Evolutionary conservation across 345 rosid species (phyloP).

Genomic region (Ceriops zippeliana): DNA sequence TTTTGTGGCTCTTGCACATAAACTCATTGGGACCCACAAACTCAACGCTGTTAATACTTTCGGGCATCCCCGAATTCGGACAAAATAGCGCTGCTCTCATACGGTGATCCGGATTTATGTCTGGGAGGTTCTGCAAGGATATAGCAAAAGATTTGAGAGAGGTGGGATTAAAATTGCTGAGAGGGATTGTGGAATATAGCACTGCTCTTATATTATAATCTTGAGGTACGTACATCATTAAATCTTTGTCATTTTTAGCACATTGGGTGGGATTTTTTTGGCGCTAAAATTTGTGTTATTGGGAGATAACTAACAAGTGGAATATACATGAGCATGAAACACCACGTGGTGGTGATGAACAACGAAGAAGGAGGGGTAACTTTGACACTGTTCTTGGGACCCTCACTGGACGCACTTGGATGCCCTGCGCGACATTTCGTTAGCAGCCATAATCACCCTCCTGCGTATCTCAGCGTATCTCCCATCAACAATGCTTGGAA

Average conservation of each 20-base stretch:
- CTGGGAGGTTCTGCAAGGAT: conserved; percentile 4
- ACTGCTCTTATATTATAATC: background rate
- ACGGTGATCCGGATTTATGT: background rate
- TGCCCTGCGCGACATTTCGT: conserved; percentile 13
- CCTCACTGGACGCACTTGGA: background rate
- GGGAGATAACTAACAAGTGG: background rate
- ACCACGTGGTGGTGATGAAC: background rate
- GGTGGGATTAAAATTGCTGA: conserved; percentile 2
- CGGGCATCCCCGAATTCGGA: background rate
- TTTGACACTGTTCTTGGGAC: background rate
- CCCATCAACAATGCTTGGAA: background rate
- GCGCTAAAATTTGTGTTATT: background rate
- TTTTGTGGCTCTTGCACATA: no score
- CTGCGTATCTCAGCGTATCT: background rate
- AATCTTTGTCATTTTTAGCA: background rate
- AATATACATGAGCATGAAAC: background rate
- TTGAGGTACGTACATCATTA: conserved; percentile 6
- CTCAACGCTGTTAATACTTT: no score
- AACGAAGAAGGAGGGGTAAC: background rate
- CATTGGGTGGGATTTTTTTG: background rate
- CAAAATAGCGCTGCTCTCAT: background rate
- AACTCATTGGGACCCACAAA: no score
- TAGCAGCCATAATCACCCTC: background rate
- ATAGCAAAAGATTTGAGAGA: background rate
- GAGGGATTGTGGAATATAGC: conserved; percentile 4